Conservation (phyloP, 176 grass and related monocot species). For the Luzula sylvatica region DNA sequence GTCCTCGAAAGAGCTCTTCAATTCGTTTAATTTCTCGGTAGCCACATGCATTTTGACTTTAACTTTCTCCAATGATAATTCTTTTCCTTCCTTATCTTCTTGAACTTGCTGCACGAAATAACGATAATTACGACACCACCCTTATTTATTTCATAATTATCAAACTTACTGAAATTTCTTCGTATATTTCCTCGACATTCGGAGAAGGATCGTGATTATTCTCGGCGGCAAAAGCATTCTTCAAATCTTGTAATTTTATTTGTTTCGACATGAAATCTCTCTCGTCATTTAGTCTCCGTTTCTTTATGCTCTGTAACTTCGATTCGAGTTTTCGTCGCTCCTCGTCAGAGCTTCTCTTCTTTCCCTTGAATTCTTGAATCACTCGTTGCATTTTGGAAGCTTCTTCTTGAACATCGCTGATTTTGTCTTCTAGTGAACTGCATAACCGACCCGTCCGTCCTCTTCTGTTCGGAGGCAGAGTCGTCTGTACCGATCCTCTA, state of each 20-base stretch:
- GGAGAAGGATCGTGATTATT: slow-evolving; percentile 25
- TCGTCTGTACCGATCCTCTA: slow-evolving; percentile 59
- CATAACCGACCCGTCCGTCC: slow-evolving; percentile 46
- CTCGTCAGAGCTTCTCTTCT: slow-evolving; percentile 21
- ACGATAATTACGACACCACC: background rate
- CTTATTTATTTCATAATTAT: background rate
- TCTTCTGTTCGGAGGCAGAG: slow-evolving; percentile 46
- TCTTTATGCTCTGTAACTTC: slow-evolving; percentile 48
- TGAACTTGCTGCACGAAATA: slow-evolving; percentile 43
- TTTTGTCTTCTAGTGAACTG: slow-evolving; percentile 50
- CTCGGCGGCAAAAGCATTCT: slow-evolving; percentile 40
- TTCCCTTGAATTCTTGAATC: slow-evolving; percentile 22
- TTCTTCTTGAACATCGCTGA: slow-evolving; percentile 42
- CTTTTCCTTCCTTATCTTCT: slow-evolving; percentile 33
- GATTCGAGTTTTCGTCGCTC: slow-evolving; percentile 16
- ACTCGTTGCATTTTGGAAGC: slow-evolving; percentile 28
- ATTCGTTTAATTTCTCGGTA: slow-evolving; percentile 35
- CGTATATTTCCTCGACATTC: slow-evolving; percentile 57
- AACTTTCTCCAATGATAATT: slow-evolving; percentile 55
- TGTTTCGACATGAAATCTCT: slow-evolving; percentile 35
- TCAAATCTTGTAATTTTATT: slow-evolving; percentile 35
- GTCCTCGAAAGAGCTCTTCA: slow-evolving; percentile 30
- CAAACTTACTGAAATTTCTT: slow-evolving; percentile 57
- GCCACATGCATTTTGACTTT: slow-evolving; percentile 29
- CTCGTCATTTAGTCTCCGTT: slow-evolving; percentile 36